Evolutionary conservation across 352 stramenopile genomes (phyloP).

Genomic region (Vaucheria bursata): DNA sequence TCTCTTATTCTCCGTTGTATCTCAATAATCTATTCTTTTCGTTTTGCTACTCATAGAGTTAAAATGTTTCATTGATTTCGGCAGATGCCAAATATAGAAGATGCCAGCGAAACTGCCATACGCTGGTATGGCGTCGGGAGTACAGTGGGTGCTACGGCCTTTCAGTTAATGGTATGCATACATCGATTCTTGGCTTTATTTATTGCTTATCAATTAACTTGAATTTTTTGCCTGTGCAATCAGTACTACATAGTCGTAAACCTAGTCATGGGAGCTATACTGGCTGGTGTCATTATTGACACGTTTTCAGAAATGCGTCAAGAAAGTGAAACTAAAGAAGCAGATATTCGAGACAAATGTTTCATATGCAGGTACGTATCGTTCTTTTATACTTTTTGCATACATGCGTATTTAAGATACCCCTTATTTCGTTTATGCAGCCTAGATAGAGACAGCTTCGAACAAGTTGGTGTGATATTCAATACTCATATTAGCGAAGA

Average conservation of each 20-base stretch:
- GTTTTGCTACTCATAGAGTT: too few species aligned
- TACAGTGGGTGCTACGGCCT: conserved; percentile 3
- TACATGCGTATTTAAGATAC: too few species aligned
- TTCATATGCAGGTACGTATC: conserved; percentile 31
- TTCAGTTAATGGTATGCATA: conserved; percentile 13
- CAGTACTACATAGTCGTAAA: conserved; percentile 31
- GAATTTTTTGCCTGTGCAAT: too few species aligned
- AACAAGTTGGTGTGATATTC: conserved; percentile 17
- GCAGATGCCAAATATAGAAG: neutral
- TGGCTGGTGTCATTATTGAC: conserved; percentile 34
- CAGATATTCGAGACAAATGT: conserved; percentile 22
- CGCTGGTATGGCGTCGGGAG: neutral
- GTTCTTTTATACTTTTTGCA: neutral
- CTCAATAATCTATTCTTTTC: too few species aligned
- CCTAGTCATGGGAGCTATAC: conserved; percentile 19
- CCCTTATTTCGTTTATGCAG: neutral
- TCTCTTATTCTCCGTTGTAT: too few species aligned
- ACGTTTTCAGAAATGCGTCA: conserved; percentile 19
- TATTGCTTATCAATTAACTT: too few species aligned
- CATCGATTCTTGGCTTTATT: too few species aligned
- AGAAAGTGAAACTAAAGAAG: conserved; percentile 23
- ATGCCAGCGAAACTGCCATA: neutral
- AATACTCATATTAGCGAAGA: conserved; percentile 21
- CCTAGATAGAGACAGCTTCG: conserved; percentile 21
- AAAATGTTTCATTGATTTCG: too few species aligned